These are phyloP conservation scores for Verticillium albo-atrum DNA, from an alignment of 2,329 filamentous ascomycete species.

Conservation along the genomic window DNA sequence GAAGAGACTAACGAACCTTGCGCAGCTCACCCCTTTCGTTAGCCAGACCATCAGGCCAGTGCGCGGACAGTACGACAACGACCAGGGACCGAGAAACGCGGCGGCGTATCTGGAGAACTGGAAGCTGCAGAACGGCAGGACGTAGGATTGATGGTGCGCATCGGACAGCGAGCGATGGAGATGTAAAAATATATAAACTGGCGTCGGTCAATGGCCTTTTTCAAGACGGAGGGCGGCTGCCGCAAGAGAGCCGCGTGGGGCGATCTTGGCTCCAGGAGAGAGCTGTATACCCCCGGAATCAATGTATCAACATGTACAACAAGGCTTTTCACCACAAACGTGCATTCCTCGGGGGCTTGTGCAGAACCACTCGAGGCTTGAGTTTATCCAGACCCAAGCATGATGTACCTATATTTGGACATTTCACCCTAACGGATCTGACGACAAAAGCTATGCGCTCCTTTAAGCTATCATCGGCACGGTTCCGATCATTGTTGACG, in stretches of 20 bases:
- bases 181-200: background rate
- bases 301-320: conserved; percentile 12
- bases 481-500: no score
- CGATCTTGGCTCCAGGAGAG: background rate
- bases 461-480: no score
- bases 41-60: conserved; percentile 51
- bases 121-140: conserved; percentile 60
- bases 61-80: conserved; percentile 50
- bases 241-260: background rate
- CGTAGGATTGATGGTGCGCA: background rate
- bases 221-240: background rate
- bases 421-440: no score
- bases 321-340: background rate
- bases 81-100: conserved; percentile 55
- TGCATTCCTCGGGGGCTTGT: no score
- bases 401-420: no score
- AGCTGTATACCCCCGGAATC: conserved; percentile 7
- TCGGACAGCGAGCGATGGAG: background rate
- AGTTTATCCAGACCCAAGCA: no score
- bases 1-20: background rate
- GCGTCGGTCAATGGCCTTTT: background rate
- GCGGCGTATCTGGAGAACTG: conserved; percentile 58
- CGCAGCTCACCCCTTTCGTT: conserved; percentile 76
- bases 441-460: no score
- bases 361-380: no score